Evolutionary conservation across 2,329 filamentous ascomycete species (phyloP), one percentile per base, ranked within the genome.

Genomic region (Xylaria sp.): DNA sequence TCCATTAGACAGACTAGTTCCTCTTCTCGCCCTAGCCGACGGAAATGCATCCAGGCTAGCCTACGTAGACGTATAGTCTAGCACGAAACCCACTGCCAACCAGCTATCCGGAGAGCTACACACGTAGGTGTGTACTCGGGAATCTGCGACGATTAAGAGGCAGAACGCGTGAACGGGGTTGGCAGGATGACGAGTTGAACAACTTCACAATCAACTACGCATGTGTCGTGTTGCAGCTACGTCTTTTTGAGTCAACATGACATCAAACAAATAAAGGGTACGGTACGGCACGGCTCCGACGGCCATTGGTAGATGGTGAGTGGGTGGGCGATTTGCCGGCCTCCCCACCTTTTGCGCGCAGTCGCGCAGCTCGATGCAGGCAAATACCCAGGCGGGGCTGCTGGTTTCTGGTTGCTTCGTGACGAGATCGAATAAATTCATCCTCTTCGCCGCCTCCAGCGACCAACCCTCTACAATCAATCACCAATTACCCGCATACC

Each of bases 331-430:
- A 71, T 69, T 55, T 71, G 68, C 67, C 64, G 68, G 64, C 59
- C 62, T 66, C 69, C 72, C 67, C 56, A 43, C 56, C 56, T 36
- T 46, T 46, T 41, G 66, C 62, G 62, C 62, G 62, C 62, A n/a
- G 62, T 58, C 65, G 28, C 62, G 60, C 43, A 51, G 49, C 62
- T 64, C 33, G 54, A 60, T 68, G 67, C 51, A 66, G 28, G 57
- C 59, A 61, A 70, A 70, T 68, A 65, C 59, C 67, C 60, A 66
- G 69, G 69, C 59, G 71, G 71, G 71, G 69, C 67, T 64, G 52
- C 41, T 36, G 12, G 23, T n/a, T 59, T 70, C 65, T 72, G 15
- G 73, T 72, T 49, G 18, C 67, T 39, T 28, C 52, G 49, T 31
- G 33, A 41, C 58, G 46, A 60, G 23, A 39, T 48, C 18, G 8